A percentile compares a stretch with the other conserved stretches of the same genome.
Evolutionary conservation across 345 rosid species (phyloP).

Genomic region (Acer negundo): DNA sequence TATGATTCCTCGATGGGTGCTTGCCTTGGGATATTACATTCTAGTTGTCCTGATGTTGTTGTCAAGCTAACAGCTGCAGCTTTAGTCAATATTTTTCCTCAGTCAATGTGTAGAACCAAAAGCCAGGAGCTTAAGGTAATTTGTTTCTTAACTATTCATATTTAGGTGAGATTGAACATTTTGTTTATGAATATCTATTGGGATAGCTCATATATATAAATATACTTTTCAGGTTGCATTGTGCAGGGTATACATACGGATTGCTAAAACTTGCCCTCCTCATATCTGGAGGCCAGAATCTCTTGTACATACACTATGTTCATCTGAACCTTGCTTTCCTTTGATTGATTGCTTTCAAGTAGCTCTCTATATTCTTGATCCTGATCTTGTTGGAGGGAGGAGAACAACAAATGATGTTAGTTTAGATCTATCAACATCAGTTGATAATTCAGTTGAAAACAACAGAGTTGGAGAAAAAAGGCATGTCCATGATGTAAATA

Average conservation of each 20-base stretch:
- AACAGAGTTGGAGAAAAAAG: constrained; percentile 66
- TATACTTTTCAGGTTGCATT: constrained; percentile 62
- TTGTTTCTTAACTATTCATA: constrained; percentile 2
- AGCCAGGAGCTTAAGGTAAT: constrained; percentile 86
- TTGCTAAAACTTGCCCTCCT: constrained; percentile 77
- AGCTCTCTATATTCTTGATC: constrained; percentile 58
- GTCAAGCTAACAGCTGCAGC: constrained; percentile 71
- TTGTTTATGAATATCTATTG: background rate
- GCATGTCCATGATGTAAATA: constrained; percentile 41
- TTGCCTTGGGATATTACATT: constrained; percentile 63
- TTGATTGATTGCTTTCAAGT: constrained; percentile 76
- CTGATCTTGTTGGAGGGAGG: constrained; percentile 48
- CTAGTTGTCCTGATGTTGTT: constrained; percentile 70
- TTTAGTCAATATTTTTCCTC: constrained; percentile 55
- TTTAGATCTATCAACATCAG: constrained; percentile 28
- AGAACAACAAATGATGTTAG: constrained; percentile 29
- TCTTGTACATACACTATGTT: constrained; percentile 56
- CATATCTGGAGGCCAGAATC: constrained; percentile 78
- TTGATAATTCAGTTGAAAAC: constrained; percentile 38
- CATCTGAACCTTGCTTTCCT: constrained; percentile 65
- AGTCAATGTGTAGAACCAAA: constrained; percentile 66
- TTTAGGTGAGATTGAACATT: constrained; percentile 18
- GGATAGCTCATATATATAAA: background rate
- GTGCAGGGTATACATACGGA: constrained; percentile 67
- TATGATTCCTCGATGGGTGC: constrained; percentile 84